These are phyloP conservation scores for Blakeslea trispora DNA, from an alignment of 371 early-diverging fungal genomes.

Conservation along the genomic window DNA sequence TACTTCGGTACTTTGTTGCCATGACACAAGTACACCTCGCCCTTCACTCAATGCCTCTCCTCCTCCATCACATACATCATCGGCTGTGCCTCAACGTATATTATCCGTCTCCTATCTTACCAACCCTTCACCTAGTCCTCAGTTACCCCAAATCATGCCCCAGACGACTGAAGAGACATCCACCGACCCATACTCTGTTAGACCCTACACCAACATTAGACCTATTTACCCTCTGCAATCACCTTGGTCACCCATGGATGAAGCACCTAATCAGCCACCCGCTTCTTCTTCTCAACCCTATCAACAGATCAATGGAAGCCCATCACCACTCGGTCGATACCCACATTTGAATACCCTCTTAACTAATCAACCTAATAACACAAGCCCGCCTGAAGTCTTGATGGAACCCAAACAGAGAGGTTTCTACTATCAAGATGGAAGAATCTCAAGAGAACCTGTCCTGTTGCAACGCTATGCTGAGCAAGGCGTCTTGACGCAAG, in stretches of 20 bases:
- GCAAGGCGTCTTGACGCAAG: conserved; percentile 49
- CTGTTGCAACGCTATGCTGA: conserved; percentile 47
- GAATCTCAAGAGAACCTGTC: conserved; percentile 43
- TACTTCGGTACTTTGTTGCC: conserved; percentile 16
- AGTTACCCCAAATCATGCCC: conserved; percentile 5
- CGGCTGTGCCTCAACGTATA: conserved; percentile 21
- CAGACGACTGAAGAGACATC: conserved; percentile 16
- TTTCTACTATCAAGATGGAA: conserved; percentile 50
- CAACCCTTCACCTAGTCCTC: conserved; percentile 12
- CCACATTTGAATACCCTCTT: conserved; percentile 22
- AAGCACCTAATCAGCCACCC: neutral
- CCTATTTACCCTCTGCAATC: conserved; percentile 16
- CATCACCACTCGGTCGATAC: too few species aligned
- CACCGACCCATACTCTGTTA: conserved; percentile 26
- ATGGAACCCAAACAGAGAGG: conserved; percentile 53
- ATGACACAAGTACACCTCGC: too few species aligned
- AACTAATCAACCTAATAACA: too few species aligned
- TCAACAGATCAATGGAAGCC: too few species aligned
- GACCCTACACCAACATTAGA: conserved; percentile 25
- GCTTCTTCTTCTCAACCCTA: too few species aligned
- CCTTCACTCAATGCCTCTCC: too few species aligned
- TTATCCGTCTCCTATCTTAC: conserved; percentile 42
- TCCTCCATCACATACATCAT: conserved; percentile 3
- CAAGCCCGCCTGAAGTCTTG: conserved; percentile 13
- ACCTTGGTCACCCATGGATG: conserved; percentile 19